Conservation (phyloP, 768 basidiomycete genomes). For the Auriscalpium vulgare region DNA sequence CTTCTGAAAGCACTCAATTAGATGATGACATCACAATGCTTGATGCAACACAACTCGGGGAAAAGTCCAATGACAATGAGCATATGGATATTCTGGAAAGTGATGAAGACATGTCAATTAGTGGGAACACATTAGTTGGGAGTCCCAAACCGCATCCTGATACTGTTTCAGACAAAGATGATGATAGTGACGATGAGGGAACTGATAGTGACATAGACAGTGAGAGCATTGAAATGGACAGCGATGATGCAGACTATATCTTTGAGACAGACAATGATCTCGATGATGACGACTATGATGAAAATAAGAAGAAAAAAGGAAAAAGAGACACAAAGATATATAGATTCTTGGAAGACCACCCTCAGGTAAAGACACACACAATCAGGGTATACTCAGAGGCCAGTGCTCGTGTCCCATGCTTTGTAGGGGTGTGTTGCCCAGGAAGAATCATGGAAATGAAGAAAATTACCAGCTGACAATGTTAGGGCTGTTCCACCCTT, state of each 20-base stretch:
- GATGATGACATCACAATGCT: not conserved
- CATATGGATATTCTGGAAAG: too few relatives aligned
- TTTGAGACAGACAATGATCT: not conserved
- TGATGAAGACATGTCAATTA: not conserved
- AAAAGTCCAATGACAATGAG: too few relatives aligned
- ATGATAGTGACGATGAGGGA: not conserved
- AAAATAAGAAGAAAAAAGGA: not conserved
- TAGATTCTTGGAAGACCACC: constrained; percentile 16
- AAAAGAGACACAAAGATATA: not conserved
- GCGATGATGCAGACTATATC: not conserved
- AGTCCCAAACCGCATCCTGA: not conserved
- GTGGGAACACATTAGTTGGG: too few relatives aligned
- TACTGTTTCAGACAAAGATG: not conserved
- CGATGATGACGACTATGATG: not conserved
- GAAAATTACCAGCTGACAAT: constrained; percentile 14
- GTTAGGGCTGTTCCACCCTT: constrained; percentile 10
- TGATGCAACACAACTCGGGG: too few relatives aligned
- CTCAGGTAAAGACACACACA: constrained; percentile 18
- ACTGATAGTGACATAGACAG: not conserved
- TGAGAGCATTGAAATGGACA: not conserved
- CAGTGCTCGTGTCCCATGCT: constrained; percentile 18
- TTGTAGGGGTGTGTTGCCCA: constrained; percentile 24
- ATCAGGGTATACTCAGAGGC: constrained; percentile 2
- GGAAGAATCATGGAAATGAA: constrained; percentile 17
- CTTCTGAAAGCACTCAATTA: not conserved